Evolutionary conservation across 129 eudicot genomes (phyloP), one percentile per base, ranked within the genome.

Genomic region (Centaurea solstitialis): DNA sequence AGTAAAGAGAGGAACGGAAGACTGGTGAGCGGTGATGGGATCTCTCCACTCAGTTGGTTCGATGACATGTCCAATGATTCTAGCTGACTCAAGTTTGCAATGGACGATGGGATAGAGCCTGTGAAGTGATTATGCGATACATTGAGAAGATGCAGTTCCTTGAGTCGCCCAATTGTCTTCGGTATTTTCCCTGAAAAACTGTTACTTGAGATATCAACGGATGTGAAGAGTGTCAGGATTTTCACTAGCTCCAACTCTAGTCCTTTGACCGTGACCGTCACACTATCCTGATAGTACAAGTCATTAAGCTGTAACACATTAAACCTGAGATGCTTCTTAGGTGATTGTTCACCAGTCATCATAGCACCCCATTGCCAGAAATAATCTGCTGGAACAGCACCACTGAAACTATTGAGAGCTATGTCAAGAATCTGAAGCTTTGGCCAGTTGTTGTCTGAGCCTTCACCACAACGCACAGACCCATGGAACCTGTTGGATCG

Each of bases 61-160:
- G 10, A 22, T 3, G 94, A 89, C 67, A 93, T 87, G 66, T 93
- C 98, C 35, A 93, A 23, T 17, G 98, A 77, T 80, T 83, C 92
- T 9, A 93, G 80, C n/a, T 62, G 77, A 40, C 18, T 65, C 72
- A 91, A 21, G 35, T 87, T 79, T 35, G 90, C 90, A 1, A 93
- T 33, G 26, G 91, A 76, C 30, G 77, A 0, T 20, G 93, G 97
- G 68, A 91, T 87, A 0, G 83, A 10, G 28, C 94, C 94, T 3
- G 85, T 47, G 72, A 93, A 67, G 0, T 82, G 78, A 26, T 93
- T 91, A 57, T 79, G 83, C n/a, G 98, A 87, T 28, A 89, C 24
- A 69, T 93, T 89, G 20, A 91, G 92, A 33, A 82, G 9, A 45
- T 80, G 43, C 6, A 91, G 82, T 3, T 79, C 75, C 20, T 38